Base-by-base conservation (phyloP, 2,329 filamentous ascomycete genomes). In the Claviceps humidiphila region DNA sequence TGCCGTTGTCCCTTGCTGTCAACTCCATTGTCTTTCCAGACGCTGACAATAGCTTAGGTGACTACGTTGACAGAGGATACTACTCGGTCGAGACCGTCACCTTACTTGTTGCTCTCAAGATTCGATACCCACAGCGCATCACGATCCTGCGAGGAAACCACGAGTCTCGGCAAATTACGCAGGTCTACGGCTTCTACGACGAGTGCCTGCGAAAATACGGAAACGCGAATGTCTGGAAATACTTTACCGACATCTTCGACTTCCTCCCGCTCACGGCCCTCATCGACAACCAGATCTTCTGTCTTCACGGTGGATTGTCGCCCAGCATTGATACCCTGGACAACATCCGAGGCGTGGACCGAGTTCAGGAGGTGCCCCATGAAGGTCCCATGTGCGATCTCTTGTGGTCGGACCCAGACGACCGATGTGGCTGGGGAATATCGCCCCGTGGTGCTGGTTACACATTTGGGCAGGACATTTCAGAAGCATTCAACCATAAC, bases 231-330 rank as follows among this genome's bases (percentile, higher is more conserved):
- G 93, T 98, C 58, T 98, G 93, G 93, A 96, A 96, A 76, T 96
- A 89, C 68, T 98, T 95, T 69, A 96, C 90, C 66, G 91, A 98
- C 70, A 84, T 98, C 51, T 98, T 98, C 73, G 93, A 98, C 74
- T 98, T 93, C 74, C 87, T 98, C 41, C 91, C 93, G 59, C 81
- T 98, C 60, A 96, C 91, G 58, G 93, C 93, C 61, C 82, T 98
- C 63, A 95, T 98, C 70, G 91, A 98, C 73, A 95, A 95, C 74
- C 91, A 97, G 75, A 96, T 98, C 66, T 95, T 98, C 73, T 98
- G 93, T 72, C 84, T 98, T 55, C 93, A 98, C 76, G 93, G 93
- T 61, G 93, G 93, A 59, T 78, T 98, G 57, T 95, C 88, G 56
- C 93, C 93, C n/a, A 94, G 86, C 67, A 95, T 95, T 64, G 89